A percentile compares a stretch with the other conserved stretches of the same genome.
These are phyloP conservation scores for Aspergillus ellipticus DNA, from an alignment of 495 filamentous ascomycete species.

Conservation along the genomic window DNA sequence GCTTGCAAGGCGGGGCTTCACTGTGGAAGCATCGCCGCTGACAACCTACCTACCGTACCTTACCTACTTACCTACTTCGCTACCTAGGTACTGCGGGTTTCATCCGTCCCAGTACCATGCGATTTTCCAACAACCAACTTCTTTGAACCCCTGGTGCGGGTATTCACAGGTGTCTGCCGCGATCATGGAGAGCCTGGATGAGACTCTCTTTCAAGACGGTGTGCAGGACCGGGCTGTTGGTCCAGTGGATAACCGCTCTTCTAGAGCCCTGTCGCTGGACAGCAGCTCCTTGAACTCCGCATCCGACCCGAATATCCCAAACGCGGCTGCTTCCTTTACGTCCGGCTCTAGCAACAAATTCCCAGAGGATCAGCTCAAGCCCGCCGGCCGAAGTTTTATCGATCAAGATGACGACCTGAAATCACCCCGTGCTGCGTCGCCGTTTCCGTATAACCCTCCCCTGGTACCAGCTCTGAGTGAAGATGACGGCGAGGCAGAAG, in stretches of 20 bases:
- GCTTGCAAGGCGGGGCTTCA: too few relatives aligned
- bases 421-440: conserved; percentile 14
- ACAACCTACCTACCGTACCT: too few relatives aligned
- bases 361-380: conserved; percentile 12
- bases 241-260: conserved; percentile 12
- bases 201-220: conserved; percentile 20
- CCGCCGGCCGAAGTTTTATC: neutral
- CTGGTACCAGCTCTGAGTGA: conserved; percentile 21
- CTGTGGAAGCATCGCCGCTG: too few relatives aligned
- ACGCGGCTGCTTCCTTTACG: conserved; percentile 12
- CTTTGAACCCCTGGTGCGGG: neutral
- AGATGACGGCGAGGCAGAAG: conserved; percentile 30
- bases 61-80: too few relatives aligned
- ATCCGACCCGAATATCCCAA: conserved; percentile 4
- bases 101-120: conserved; percentile 1
- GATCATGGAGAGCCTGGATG: conserved; percentile 40
- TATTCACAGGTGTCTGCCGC: neutral
- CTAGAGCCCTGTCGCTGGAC: conserved; percentile 17
- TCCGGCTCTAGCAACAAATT: conserved; percentile 15
- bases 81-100: too few relatives aligned
- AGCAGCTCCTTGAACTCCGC: conserved; percentile 9
- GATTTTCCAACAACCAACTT: neutral
- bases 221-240: conserved; percentile 10
- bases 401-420: conserved; percentile 18
- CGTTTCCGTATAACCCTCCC: conserved; percentile 25